Evolutionary conservation across 2,329 filamentous ascomycete species (phyloP).

Genomic region (Cercospora zeae-maydis): DNA sequence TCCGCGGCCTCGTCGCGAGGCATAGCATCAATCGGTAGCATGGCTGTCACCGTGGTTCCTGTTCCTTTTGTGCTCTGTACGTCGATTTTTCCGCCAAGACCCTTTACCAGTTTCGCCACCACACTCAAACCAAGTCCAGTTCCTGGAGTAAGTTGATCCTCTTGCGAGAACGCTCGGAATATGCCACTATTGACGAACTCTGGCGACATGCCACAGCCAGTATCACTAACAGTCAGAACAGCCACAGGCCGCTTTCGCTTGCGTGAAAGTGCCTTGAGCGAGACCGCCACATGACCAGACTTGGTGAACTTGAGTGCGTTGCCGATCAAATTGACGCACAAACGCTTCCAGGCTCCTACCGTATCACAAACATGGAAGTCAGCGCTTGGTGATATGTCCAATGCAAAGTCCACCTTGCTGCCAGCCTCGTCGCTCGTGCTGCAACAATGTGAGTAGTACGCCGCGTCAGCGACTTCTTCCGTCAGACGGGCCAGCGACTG

Average conservation of each 20-base stretch:
- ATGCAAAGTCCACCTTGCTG: slow-evolving; percentile 1
- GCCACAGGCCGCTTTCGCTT: slow-evolving; percentile 2
- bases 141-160: slow-evolving; percentile 31
- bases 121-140: slow-evolving; percentile 37
- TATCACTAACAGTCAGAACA: slow-evolving; percentile 23
- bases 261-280: not conserved
- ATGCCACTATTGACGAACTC: slow-evolving; percentile 32
- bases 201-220: slow-evolving; percentile 34
- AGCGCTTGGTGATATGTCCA: slow-evolving; percentile 1
- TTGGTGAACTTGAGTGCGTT: slow-evolving; percentile 50
- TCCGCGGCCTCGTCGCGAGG: not conserved
- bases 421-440: not conserved
- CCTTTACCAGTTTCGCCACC: slow-evolving; percentile 32
- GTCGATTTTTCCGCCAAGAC: slow-evolving; percentile 29
- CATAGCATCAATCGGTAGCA: slow-evolving; percentile 1
- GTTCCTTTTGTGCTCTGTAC: slow-evolving; percentile 32
- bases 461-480: slow-evolving; percentile 12
- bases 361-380: slow-evolving; percentile 1
- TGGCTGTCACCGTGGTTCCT: slow-evolving; percentile 18
- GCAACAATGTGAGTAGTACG: slow-evolving; percentile 10
- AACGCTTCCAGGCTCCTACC: not conserved
- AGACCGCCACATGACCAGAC: slow-evolving; percentile 15
- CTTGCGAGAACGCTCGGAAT: slow-evolving; percentile 36
- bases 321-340: slow-evolving; percentile 37
- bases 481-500: slow-evolving; percentile 7